Evolutionary conservation across 768 basidiomycete genomes (phyloP).

Genomic region (Lepiota brunneoincarnata): DNA sequence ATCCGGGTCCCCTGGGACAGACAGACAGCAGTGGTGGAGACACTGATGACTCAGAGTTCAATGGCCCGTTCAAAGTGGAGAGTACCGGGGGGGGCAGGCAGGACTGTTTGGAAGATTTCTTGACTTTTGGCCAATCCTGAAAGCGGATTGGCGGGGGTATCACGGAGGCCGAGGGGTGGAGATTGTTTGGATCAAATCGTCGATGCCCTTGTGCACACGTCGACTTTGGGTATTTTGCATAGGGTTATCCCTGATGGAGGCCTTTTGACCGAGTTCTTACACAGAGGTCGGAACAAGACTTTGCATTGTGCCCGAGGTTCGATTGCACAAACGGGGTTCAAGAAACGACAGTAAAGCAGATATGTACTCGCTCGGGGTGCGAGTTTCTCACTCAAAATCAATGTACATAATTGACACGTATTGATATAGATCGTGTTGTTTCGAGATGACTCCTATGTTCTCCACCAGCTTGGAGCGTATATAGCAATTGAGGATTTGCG

Average conservation of each 20-base stretch:
- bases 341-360: slow-evolving; percentile 87
- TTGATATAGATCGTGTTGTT: slow-evolving; percentile 81
- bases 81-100: slow-evolving; percentile 54
- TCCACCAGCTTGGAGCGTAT: slow-evolving; percentile 82
- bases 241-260: background rate
- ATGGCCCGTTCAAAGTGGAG: slow-evolving; percentile 22
- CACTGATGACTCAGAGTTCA: slow-evolving; percentile 38
- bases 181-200: slow-evolving; percentile 86
- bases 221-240: slow-evolving; percentile 80
- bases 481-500: slow-evolving; percentile 79
- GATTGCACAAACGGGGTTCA: slow-evolving; percentile 57
- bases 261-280: background rate
- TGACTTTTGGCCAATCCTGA: background rate
- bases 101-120: background rate
- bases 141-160: slow-evolving; percentile 79
- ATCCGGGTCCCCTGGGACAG: slow-evolving; percentile 35
- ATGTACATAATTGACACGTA: background rate
- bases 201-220: slow-evolving; percentile 89
- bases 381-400: slow-evolving; percentile 20
- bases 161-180: slow-evolving; percentile 84
- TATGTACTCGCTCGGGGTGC: slow-evolving; percentile 89
- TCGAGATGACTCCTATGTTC: slow-evolving; percentile 93
- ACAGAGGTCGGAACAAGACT: slow-evolving; percentile 86
- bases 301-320: slow-evolving; percentile 93
- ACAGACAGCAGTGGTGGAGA: slow-evolving; percentile 34